Conservation (phyloP, 1,284 basidiomycete genomes). For the Tetrapyrgos nigripes region DNA sequence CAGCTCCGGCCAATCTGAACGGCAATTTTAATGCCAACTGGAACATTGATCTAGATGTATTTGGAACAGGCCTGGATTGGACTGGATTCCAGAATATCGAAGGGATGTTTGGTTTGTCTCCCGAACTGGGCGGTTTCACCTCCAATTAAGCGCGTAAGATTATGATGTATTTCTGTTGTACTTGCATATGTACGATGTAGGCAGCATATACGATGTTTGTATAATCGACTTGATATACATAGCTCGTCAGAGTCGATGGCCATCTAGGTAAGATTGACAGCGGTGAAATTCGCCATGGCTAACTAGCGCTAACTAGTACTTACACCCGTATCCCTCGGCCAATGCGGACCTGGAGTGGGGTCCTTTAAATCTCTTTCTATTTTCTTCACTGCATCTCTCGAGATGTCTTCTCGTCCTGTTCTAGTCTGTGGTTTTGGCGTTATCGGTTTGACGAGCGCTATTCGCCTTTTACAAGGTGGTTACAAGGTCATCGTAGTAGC, state of each 20-base stretch:
- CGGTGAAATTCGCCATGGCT: too few relatives aligned
- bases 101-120: conserved; percentile 14
- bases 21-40: conserved; percentile 17
- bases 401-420: background rate
- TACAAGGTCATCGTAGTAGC: conserved; percentile 20
- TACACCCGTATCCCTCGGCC: too few relatives aligned
- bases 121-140: background rate
- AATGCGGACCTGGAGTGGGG: too few relatives aligned
- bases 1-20: background rate
- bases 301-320: too few relatives aligned
- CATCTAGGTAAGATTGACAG: too few relatives aligned
- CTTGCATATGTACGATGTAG: background rate
- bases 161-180: too few relatives aligned
- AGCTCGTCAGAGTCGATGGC: too few relatives aligned
- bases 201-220: too few relatives aligned
- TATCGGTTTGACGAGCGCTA: conserved; percentile 27
- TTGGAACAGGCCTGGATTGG: conserved; percentile 24
- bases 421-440: conserved; percentile 25
- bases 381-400: too few relatives aligned
- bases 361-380: too few relatives aligned
- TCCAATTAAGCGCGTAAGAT: background rate
- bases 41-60: conserved; percentile 26
- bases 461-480: conserved; percentile 23
- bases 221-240: too few relatives aligned
- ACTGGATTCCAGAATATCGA: conserved; percentile 22